These are phyloP conservation scores for Nepenthes mirabilis DNA, from an alignment of 148 eudicot species.

Conservation along the genomic window DNA sequence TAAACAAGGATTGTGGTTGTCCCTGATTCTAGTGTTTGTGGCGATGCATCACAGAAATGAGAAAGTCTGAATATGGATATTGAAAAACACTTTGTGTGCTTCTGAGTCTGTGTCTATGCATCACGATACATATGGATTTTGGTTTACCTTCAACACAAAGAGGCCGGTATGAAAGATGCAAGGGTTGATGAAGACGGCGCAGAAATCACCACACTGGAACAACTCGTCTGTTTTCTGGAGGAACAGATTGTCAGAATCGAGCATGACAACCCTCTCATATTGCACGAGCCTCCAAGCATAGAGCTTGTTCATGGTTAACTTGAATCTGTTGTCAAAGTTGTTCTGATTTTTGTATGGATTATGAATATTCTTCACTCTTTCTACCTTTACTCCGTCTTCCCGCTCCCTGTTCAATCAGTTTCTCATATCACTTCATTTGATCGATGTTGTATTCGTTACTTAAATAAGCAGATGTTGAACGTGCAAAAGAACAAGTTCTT, in stretches of 20 bases:
- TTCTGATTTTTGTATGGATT: constrained; percentile 45
- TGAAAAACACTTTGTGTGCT: background rate
- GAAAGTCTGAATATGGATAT: background rate
- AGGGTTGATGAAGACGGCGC: constrained; percentile 96
- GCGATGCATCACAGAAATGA: too few relatives aligned
- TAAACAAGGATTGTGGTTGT: too few relatives aligned
- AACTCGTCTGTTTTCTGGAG: constrained; percentile 72
- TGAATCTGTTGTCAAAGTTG: constrained; percentile 48
- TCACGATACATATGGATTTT: background rate
- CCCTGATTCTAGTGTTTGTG: too few relatives aligned
- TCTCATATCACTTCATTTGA: background rate
- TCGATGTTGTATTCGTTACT: background rate
- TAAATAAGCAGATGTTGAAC: too few relatives aligned
- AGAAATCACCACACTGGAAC: constrained; percentile 91
- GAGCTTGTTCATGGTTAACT: constrained; percentile 75
- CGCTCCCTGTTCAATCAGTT: constrained; percentile 35
- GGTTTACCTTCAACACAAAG: constrained; percentile 43
- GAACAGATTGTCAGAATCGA: constrained; percentile 90
- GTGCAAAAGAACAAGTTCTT: too few relatives aligned
- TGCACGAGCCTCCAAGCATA: constrained; percentile 84
- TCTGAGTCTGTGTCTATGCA: background rate
- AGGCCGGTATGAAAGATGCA: constrained; percentile 98
- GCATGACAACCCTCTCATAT: constrained; percentile 89
- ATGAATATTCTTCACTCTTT: constrained; percentile 58
- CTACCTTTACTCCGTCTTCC: constrained; percentile 91